These are phyloP conservation scores for Saturnispora galanensis DNA, from an alignment of 805 yeast genomes.

Conservation along the genomic window DNA sequence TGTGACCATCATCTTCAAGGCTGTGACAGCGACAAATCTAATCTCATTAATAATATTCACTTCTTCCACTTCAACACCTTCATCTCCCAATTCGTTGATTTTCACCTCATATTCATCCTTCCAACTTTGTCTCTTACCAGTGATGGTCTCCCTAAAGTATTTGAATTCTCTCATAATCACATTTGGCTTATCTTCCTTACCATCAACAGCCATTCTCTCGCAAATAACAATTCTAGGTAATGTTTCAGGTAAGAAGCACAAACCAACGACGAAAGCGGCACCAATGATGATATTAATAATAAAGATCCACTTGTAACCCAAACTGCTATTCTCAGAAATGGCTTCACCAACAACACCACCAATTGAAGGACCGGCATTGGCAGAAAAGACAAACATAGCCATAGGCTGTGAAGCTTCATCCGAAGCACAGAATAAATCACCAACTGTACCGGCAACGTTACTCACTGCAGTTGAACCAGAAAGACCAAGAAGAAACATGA, in stretches of 20 bases:
- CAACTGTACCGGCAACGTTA: constrained; percentile 30
- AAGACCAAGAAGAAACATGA: constrained; percentile 25
- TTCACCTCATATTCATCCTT: constrained; percentile 9
- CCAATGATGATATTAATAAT: constrained; percentile 27
- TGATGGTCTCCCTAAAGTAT: constrained; percentile 12
- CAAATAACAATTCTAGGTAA: constrained; percentile 28
- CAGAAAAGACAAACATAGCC: constrained; percentile 27
- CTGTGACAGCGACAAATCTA: constrained; percentile 24
- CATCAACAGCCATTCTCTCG: constrained; percentile 22
- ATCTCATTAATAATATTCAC: constrained; percentile 22
- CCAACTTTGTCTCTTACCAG: constrained; percentile 18
- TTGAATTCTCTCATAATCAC: constrained; percentile 21
- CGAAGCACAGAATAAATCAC: constrained; percentile 27
- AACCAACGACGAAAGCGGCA: constrained; percentile 16
- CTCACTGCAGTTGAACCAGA: constrained; percentile 27
- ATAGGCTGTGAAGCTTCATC: constrained; percentile 29
- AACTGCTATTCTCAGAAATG: constrained; percentile 20
- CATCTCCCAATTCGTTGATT: constrained; percentile 12
- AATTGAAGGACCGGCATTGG: constrained; percentile 28
- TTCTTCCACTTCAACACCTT: constrained; percentile 20
- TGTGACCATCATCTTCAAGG: constrained; percentile 26
- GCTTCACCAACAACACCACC: constrained; percentile 31
- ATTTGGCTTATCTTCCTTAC: constrained; percentile 15
- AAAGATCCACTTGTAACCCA: constrained; percentile 28
- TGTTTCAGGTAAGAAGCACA: constrained; percentile 27